phyloP scores from a whole-genome alignment of 306 rosid species.

The Quercus agrifolia region DNA sequence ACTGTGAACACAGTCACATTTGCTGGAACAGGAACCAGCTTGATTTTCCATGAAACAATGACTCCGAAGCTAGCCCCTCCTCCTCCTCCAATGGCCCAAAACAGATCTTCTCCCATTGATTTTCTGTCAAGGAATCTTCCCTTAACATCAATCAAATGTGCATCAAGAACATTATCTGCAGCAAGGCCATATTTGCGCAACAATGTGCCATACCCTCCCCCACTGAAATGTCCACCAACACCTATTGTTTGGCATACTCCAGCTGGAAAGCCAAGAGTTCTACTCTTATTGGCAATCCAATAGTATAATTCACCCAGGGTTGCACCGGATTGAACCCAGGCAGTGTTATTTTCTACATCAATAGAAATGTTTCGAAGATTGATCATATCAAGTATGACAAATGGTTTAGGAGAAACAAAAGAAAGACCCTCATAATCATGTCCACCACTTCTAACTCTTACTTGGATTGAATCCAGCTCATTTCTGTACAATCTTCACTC shows the following conservation, averaged over 20 bases:
- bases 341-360: background rate
- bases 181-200: constrained; percentile 19
- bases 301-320: constrained; percentile 20
- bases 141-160: background rate
- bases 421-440: constrained; percentile 30
- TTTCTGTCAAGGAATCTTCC: constrained; percentile 11
- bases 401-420: constrained; percentile 8
- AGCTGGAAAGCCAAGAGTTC: constrained; percentile 13
- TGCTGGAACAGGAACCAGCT: constrained; percentile 12
- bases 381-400: constrained; percentile 9
- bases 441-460: constrained; percentile 16
- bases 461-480: constrained; percentile 6
- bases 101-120: constrained; percentile 27
- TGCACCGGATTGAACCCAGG: constrained; percentile 25
- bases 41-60: constrained; percentile 18
- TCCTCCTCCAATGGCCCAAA: constrained; percentile 28
- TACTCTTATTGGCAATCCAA: constrained; percentile 4
- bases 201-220: constrained; percentile 14
- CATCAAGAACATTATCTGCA: background rate
- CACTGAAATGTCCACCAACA: constrained; percentile 20
- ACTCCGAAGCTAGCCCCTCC: constrained; percentile 25
- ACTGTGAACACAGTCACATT: constrained; percentile 17
- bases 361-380: background rate
- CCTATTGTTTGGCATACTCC: constrained; percentile 10
- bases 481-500: constrained; percentile 1